phyloP scores from a whole-genome alignment of 108 stramenopile genomes.

The Nitzschia palea region DNA sequence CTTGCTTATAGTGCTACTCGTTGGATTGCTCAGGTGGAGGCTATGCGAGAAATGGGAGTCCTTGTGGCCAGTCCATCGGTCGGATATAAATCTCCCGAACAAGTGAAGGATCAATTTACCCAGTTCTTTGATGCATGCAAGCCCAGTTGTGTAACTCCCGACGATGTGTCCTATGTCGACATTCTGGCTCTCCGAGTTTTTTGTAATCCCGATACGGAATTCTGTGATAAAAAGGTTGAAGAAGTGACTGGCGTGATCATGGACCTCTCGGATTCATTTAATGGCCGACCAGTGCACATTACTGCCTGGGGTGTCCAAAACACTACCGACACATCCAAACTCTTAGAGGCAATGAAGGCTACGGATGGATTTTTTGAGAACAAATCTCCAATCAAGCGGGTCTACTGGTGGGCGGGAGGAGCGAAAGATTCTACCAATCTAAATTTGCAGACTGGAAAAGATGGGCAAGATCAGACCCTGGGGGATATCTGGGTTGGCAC shows the following conservation, averaged over 20 bases:
- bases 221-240: constrained; percentile 2
- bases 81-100: neutral
- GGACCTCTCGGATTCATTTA: constrained; percentile 1
- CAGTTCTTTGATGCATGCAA: constrained; percentile 7
- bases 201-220: constrained; percentile 7
- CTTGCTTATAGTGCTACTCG: constrained; percentile 12
- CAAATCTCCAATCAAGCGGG: constrained; percentile 12
- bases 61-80: constrained; percentile 14
- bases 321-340: constrained; percentile 8
- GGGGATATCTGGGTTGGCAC: constrained; percentile 8
- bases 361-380: constrained; percentile 8
- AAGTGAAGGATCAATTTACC: neutral
- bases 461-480: neutral
- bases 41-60: constrained; percentile 4
- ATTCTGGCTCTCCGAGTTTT: constrained; percentile 15
- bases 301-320: constrained; percentile 10
- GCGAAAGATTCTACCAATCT: neutral
- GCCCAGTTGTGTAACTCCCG: neutral
- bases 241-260: neutral
- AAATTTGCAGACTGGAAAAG: neutral
- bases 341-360: constrained; percentile 7
- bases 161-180: constrained; percentile 7
- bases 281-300: constrained; percentile 15
- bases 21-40: neutral
- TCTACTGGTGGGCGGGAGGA: constrained; percentile 24